phyloP scores from a whole-genome alignment of 495 filamentous ascomycete species.

The Tuber melanosporum region DNA sequence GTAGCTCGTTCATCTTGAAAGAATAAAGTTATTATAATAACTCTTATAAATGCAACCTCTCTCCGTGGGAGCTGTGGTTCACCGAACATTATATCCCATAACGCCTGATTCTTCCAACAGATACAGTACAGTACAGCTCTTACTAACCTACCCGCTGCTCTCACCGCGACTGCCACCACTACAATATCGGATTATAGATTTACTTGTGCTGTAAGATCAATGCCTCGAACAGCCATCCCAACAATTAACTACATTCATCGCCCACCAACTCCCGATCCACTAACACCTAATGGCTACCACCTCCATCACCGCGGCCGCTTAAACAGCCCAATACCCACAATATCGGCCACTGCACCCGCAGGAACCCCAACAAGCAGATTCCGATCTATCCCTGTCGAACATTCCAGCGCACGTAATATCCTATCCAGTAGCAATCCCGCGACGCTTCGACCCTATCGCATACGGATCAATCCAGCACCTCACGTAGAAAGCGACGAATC shows the following conservation, averaged over 20 bases:
- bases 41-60: neutral
- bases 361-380: neutral
- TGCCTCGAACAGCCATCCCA: neutral
- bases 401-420: neutral
- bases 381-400: neutral
- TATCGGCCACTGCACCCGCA: neutral
- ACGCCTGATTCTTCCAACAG: neutral
- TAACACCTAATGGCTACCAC: neutral
- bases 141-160: too few relatives aligned
- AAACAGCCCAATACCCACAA: neutral
- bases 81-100: neutral
- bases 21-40: neutral
- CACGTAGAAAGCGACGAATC: neutral
- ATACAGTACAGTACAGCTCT: neutral
- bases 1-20: neutral
- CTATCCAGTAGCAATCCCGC: neutral
- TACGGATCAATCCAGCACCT: neutral
- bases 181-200: neutral
- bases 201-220: neutral
- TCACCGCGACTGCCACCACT: neutral
- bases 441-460: neutral
- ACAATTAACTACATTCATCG: neutral
- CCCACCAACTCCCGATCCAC: neutral
- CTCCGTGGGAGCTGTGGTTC: neutral
- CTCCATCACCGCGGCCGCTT: neutral